These are phyloP conservation scores for Rachicladosporium sp. DNA, from an alignment of 2,329 filamentous ascomycete species.

Conservation along the genomic window DNA sequence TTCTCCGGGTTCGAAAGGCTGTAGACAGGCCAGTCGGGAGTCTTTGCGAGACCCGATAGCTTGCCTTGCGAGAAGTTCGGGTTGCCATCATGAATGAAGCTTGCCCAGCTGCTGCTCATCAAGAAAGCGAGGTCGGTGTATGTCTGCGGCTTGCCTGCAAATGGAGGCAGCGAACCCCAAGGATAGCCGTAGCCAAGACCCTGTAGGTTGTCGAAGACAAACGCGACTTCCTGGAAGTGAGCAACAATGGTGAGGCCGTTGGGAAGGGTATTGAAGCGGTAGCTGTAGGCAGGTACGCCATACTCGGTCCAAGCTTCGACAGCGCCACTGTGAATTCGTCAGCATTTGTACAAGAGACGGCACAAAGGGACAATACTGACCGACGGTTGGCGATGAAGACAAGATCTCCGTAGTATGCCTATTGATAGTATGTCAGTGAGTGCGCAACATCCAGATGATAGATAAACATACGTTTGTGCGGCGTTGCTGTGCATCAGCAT, in stretches of 20 bases:
- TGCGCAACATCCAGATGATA: slow-evolving; percentile 20
- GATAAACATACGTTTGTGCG: slow-evolving; percentile 10
- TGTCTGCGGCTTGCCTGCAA: slow-evolving; percentile 22
- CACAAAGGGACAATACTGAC: slow-evolving; percentile 7
- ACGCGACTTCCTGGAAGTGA: slow-evolving; percentile 40
- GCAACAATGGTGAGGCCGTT: slow-evolving; percentile 19
- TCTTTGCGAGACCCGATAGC: slow-evolving; percentile 1
- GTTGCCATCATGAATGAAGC: slow-evolving; percentile 32
- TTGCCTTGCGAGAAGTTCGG: slow-evolving; percentile 22
- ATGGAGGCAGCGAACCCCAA: slow-evolving; percentile 22
- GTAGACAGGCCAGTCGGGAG: slow-evolving; percentile 31
- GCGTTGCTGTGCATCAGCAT: slow-evolving; percentile 38
- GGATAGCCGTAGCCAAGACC: slow-evolving; percentile 30
- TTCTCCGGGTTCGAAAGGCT: slow-evolving; percentile 23
- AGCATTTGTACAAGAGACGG: slow-evolving; percentile 12
- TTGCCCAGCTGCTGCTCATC: slow-evolving; percentile 35
- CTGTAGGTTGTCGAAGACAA: slow-evolving; percentile 38
- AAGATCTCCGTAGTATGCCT: slow-evolving; percentile 39
- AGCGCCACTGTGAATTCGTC: slow-evolving; percentile 8
- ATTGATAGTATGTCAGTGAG: slow-evolving; percentile 14
- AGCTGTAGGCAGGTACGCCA: slow-evolving; percentile 22
- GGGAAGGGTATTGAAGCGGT: slow-evolving; percentile 34
- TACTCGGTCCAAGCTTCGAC: slow-evolving; percentile 13
- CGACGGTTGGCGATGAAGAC: slow-evolving; percentile 45
- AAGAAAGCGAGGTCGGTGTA: slow-evolving; percentile 29